Conservation (phyloP, 306 rosid species). For the Amphicarpaea edgeworthii region DNA sequence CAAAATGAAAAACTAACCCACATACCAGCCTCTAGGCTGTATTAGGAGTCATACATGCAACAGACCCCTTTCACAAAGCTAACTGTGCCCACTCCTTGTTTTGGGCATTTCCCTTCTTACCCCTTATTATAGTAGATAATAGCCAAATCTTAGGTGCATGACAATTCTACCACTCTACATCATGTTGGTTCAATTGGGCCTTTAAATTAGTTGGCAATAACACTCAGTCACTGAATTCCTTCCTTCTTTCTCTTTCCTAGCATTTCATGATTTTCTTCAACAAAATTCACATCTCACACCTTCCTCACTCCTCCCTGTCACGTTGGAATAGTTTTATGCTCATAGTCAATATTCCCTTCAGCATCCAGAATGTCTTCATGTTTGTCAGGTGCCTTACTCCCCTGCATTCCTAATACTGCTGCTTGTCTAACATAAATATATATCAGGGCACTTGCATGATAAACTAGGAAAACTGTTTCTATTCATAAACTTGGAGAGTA, state of each 20-base stretch:
- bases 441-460: neutral
- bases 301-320: constrained; percentile 11
- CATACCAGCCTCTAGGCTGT: neutral
- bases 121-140: neutral
- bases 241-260: neutral
- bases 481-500: neutral
- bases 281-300: neutral
- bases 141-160: neutral
- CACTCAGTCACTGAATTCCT: neutral
- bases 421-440: neutral
- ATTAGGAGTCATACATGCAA: neutral
- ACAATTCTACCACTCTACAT: neutral
- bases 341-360: neutral
- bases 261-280: neutral
- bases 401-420: neutral
- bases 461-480: constrained; percentile 11
- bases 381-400: neutral
- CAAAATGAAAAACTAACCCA: neutral
- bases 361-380: neutral
- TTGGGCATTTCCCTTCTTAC: constrained; percentile 8
- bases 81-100: neutral
- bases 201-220: neutral
- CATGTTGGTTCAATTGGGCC: neutral
- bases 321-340: neutral
- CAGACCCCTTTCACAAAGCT: neutral